Base-by-base conservation (phyloP, 2,329 filamentous ascomycete genomes). In the Cytospora paraplurivora region DNA sequence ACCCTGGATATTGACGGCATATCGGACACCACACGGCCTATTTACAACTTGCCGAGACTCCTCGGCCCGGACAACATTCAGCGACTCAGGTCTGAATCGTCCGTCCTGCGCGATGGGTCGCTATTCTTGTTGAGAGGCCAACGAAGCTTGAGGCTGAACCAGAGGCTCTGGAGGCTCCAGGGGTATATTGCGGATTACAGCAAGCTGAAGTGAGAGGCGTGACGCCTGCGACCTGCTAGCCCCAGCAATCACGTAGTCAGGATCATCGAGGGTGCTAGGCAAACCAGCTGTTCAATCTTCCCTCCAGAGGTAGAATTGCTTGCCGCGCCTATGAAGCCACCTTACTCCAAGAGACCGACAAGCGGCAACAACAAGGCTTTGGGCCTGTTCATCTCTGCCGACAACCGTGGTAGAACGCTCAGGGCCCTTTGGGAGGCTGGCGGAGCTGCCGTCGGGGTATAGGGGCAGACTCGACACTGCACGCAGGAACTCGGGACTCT, bases 131-230 rank as follows among this genome's bases (percentile, higher is more conserved):
- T 85, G 60, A 76, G 73, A 65, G 76, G 74, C 68, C 74, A 69
- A 66, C 73, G 76, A 44, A 82, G 80, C 8, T 70, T 77, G 27
- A 71, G 76, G 15, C 56, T 85, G 53, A 82, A 85, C 71, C 62
- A 79, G 61, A 75, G 79, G 59, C 75, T 88, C 8, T 88, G 85
- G 85, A 82, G 80, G 66, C 71, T 88, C 10, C 82, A 88, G 65
- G 84, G 84, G 1, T 88, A 84, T 68, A 54, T 85, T 38, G 66
- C 67, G 3, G 47, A 64, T n/a, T 56, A 64, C 54, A 52, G 27
- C 33, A 44, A 61, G 13, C 21, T 51, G 3, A 32, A 38, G 33
- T 35, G 41, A 57, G 13, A 3, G 15, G 11, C 4, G 7, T 21
- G 1, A 2, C 27, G 17, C 15, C 4, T 35, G 41, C 6, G 17